Percentiles rank a stretch among this genome's conserved stretches.
phyloP scores from a whole-genome alignment of 331 rosid species.

The Prunus yedoensis region DNA sequence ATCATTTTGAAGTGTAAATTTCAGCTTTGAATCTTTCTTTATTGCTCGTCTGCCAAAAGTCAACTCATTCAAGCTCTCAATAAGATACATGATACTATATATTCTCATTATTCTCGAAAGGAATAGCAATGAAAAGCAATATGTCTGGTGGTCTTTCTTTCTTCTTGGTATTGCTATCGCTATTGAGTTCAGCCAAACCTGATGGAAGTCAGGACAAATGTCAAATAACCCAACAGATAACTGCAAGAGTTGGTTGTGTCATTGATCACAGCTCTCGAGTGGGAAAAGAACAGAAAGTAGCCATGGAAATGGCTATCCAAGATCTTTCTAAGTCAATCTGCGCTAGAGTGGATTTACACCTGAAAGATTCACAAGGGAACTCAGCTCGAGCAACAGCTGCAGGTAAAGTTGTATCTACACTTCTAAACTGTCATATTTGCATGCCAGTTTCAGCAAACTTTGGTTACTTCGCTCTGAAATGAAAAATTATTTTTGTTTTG shows the following conservation, averaged over 20 bases:
- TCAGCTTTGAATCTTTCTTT: constrained; percentile 12
- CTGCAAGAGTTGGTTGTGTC: constrained; percentile 30
- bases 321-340: constrained; percentile 20
- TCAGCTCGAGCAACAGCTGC: constrained; percentile 24
- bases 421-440: not conserved
- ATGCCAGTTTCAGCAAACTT: not conserved
- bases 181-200: constrained; percentile 14
- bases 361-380: constrained; percentile 25
- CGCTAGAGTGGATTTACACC: constrained; percentile 15
- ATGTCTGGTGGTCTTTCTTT: constrained; percentile 10
- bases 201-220: constrained; percentile 5
- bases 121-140: not conserved
- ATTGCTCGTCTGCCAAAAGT: not conserved
- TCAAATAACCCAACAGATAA: constrained; percentile 4
- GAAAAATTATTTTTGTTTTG: constrained; percentile 3
- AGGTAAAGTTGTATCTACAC: constrained; percentile 14
- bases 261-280: constrained; percentile 27
- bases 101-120: not conserved
- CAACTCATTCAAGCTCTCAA: constrained; percentile 10
- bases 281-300: constrained; percentile 45
- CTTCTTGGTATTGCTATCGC: constrained; percentile 10
- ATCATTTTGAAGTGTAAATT: not conserved
- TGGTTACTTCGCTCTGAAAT: not conserved
- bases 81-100: not conserved
- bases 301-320: constrained; percentile 45